A percentile compares a stretch with the other conserved stretches of the same genome.
These are phyloP conservation scores for Diaporthe citriasiana DNA, from an alignment of 2,329 filamentous ascomycete genomes.

Conservation along the genomic window DNA sequence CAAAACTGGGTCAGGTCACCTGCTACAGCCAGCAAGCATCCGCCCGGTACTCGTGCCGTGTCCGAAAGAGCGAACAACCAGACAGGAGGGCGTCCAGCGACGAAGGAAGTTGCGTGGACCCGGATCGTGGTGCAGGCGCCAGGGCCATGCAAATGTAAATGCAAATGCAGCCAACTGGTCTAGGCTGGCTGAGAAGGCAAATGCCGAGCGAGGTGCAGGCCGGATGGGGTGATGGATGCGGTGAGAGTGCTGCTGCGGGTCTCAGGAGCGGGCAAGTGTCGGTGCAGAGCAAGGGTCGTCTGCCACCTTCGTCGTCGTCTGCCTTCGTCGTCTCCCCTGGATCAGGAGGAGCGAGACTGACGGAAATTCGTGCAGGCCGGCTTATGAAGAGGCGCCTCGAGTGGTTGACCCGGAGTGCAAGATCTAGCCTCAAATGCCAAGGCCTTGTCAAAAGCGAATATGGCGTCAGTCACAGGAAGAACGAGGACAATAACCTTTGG, in stretches of 20 bases:
- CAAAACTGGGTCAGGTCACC: slow-evolving; percentile 43
- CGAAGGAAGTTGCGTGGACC: neutral
- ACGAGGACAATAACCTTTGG: neutral
- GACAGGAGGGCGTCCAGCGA: neutral
- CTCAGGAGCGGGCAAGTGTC: slow-evolving; percentile 35
- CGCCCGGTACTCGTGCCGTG: neutral
- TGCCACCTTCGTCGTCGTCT: neutral
- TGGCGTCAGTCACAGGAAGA: neutral
- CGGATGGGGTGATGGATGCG: slow-evolving; percentile 5
- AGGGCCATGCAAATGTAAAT: slow-evolving; percentile 8
- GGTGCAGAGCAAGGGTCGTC: slow-evolving; percentile 9
- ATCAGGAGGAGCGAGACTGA: neutral
- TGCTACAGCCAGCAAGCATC: slow-evolving; percentile 26
- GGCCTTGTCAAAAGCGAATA: neutral
- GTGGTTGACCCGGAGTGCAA: neutral
- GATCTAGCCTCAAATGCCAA: neutral
- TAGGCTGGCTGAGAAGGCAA: slow-evolving; percentile 6
- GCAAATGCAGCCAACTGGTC: slow-evolving; percentile 29
- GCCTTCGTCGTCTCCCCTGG: neutral
- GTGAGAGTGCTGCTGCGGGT: slow-evolving; percentile 4
- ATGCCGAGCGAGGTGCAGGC: slow-evolving; percentile 35
- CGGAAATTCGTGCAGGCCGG: neutral
- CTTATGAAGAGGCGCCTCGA: neutral
- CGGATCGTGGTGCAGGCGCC: neutral
- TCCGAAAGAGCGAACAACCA: slow-evolving; percentile 1